A percentile compares a stretch with the other conserved stretches of the same genome.
Conservation (phyloP, 1,139 yeast species). For the Debaryomyces sp. region DNA sequence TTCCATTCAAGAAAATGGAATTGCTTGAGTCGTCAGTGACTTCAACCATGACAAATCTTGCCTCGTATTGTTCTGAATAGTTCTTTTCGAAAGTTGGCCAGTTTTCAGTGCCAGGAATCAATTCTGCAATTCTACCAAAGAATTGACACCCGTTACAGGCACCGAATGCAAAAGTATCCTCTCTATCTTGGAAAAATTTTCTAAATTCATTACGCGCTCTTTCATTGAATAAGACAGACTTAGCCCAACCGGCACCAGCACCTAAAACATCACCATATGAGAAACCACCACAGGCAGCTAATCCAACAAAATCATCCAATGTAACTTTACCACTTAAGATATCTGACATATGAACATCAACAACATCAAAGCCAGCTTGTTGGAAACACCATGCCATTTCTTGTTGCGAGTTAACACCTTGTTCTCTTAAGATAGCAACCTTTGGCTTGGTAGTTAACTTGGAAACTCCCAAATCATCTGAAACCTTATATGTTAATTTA, state of each 20-base stretch:
- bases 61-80: slow-evolving; percentile 93
- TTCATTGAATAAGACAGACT: slow-evolving; percentile 88
- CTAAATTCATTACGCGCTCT: slow-evolving; percentile 75
- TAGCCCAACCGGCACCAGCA: slow-evolving; percentile 99
- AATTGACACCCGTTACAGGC: slow-evolving; percentile 99
- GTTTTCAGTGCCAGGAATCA: slow-evolving; percentile 92
- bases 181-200: slow-evolving; percentile 80
- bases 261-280: slow-evolving; percentile 99
- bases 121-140: slow-evolving; percentile 79
- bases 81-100: slow-evolving; percentile 98
- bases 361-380: slow-evolving; percentile 90
- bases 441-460: slow-evolving; percentile 56
- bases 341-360: slow-evolving; percentile 98
- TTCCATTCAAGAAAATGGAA: slow-evolving; percentile 80
- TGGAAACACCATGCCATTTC: slow-evolving; percentile 99
- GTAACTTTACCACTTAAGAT: slow-evolving; percentile 71
- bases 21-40: slow-evolving; percentile 58
- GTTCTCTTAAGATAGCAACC: slow-evolving; percentile 97
- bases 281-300: slow-evolving; percentile 99
- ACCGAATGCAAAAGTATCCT: slow-evolving; percentile 96
- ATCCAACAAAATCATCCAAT: slow-evolving; percentile 83
- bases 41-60: slow-evolving; percentile 91
- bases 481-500: slow-evolving; percentile 68
- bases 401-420: slow-evolving; percentile 97
- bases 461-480: slow-evolving; percentile 43